Conservation (phyloP, 1,284 basidiomycete genomes). For the Moesziomyces sp. region DNA sequence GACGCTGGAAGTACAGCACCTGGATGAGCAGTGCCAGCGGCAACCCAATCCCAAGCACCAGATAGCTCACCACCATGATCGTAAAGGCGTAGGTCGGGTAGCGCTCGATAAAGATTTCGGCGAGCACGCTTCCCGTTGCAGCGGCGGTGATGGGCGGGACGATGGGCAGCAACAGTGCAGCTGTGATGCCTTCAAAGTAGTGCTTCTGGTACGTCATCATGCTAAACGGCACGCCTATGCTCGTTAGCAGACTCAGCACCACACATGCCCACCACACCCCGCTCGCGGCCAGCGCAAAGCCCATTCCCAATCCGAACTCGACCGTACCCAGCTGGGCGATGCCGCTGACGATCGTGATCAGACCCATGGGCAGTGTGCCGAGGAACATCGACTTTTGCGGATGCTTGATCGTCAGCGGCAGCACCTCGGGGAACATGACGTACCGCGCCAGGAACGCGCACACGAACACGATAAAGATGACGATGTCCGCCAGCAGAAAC, state of each 20-base stretch:
- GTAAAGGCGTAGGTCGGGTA: slow-evolving; percentile 56
- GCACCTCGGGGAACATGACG: slow-evolving; percentile 54
- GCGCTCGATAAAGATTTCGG: slow-evolving; percentile 44
- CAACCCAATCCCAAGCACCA: slow-evolving; percentile 56
- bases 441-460: slow-evolving; percentile 50
- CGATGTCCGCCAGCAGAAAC: slow-evolving; percentile 44
- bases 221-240: slow-evolving; percentile 53
- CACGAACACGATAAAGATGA: slow-evolving; percentile 52
- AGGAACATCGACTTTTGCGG: slow-evolving; percentile 57
- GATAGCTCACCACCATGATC: slow-evolving; percentile 50
- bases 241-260: slow-evolving; percentile 34
- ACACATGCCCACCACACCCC: slow-evolving; percentile 51
- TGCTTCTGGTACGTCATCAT: slow-evolving; percentile 62
- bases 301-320: slow-evolving; percentile 45
- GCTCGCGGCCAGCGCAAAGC: slow-evolving; percentile 39
- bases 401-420: slow-evolving; percentile 59
- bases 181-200: slow-evolving; percentile 55
- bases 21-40: slow-evolving; percentile 54
- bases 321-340: slow-evolving; percentile 51
- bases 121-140: slow-evolving; percentile 43
- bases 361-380: slow-evolving; percentile 56
- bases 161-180: slow-evolving; percentile 53
- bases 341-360: slow-evolving; percentile 55
- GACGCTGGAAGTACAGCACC: slow-evolving; percentile 59
- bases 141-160: slow-evolving; percentile 60